phyloP scores from a whole-genome alignment of 2,329 filamentous ascomycete genomes.

The Aspergillus ustus region DNA sequence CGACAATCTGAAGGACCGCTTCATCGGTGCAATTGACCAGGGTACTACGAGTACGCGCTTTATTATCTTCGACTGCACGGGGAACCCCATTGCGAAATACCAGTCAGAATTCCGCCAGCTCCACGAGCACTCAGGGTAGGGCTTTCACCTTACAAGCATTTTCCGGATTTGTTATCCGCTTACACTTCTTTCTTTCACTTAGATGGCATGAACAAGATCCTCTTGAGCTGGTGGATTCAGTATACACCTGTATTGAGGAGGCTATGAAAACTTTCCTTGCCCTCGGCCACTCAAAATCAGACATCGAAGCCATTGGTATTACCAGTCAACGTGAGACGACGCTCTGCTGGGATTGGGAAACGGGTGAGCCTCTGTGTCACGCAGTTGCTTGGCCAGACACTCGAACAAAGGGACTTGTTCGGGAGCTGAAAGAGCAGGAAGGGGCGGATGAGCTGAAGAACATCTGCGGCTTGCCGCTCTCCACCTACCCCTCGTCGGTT shows the following conservation, averaged over 20 bases:
- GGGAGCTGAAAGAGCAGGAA: constrained; percentile 71
- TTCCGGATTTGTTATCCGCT: not conserved
- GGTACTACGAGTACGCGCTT: constrained; percentile 89
- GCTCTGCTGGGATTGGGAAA: constrained; percentile 80
- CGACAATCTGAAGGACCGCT: constrained; percentile 51
- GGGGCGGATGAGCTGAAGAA: constrained; percentile 71
- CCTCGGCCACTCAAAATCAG: constrained; percentile 68
- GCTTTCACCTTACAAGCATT: not conserved
- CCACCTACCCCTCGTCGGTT: constrained; percentile 84
- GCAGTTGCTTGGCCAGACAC: constrained; percentile 93
- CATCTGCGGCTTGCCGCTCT: constrained; percentile 80
- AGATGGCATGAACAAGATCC: constrained; percentile 93
- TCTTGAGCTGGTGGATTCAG: constrained; percentile 72
- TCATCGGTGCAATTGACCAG: constrained; percentile 87
- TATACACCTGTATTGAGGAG: constrained; percentile 78
- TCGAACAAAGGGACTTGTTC: constrained; percentile 74
- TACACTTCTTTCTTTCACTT: constrained; percentile 10
- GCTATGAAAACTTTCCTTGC: constrained; percentile 72
- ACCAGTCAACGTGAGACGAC: constrained; percentile 92
- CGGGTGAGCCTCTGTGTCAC: constrained; percentile 79
- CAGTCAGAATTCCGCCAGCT: constrained; percentile 86
- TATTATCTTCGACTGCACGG: constrained; percentile 82
- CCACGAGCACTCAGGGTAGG: constrained; percentile 83
- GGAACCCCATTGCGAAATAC: constrained; percentile 78
- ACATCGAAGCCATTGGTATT: constrained; percentile 79